Evolutionary conservation across 116 monocot genomes (phyloP).

Genomic region (Posidonia oceanica): DNA sequence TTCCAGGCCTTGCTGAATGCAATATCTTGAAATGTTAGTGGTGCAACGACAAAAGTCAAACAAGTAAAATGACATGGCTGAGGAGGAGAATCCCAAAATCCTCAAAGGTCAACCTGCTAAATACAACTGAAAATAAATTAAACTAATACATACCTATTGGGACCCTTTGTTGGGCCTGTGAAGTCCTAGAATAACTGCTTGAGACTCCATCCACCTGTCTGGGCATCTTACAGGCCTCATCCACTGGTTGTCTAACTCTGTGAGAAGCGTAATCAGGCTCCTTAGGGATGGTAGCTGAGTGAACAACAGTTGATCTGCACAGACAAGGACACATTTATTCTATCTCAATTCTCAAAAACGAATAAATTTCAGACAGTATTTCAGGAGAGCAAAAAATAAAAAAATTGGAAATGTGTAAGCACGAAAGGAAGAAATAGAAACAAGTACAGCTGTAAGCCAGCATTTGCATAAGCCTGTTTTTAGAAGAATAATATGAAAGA

Average conservation of each 20-base stretch:
- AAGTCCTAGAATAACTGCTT: conserved; percentile 19
- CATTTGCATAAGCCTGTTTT: not conserved
- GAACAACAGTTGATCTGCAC: conserved; percentile 63
- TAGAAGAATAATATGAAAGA: not conserved
- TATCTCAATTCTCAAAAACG: not conserved
- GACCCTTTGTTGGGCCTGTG: conserved; percentile 34
- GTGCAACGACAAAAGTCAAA: not conserved
- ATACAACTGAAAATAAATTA: not conserved
- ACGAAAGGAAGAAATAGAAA: not conserved
- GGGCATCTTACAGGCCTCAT: conserved; percentile 20
- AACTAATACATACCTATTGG: conserved; percentile 24
- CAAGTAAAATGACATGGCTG: too few species aligned
- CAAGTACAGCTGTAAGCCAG: not conserved
- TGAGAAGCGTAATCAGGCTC: conserved; percentile 18
- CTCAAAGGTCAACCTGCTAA: too few species aligned
- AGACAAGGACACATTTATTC: not conserved
- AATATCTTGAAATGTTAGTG: not conserved
- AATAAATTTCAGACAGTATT: not conserved
- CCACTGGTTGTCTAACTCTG: conserved; percentile 25
- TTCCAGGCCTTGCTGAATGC: conserved; percentile 58
- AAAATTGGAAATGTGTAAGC: not conserved
- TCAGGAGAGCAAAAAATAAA: not conserved
- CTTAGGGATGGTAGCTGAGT: conserved; percentile 52
- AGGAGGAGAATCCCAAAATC: too few species aligned
- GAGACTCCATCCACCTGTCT: conserved; percentile 20